These are phyloP conservation scores for Scheffersomyces stipitis DNA, from an alignment of 805 yeast genomes.

Conservation along the genomic window DNA sequence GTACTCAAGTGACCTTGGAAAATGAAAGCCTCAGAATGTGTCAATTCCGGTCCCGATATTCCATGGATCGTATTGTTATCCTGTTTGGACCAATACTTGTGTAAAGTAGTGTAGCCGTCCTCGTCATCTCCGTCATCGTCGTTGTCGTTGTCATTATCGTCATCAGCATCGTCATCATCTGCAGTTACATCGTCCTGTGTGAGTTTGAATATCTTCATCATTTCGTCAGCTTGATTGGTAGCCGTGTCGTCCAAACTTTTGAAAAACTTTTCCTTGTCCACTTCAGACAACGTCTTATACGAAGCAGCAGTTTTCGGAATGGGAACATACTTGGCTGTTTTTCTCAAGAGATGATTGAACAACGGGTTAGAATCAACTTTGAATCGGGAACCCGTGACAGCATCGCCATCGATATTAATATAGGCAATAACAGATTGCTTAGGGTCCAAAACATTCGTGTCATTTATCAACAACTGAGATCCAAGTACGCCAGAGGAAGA, in stretches of 20 bases:
- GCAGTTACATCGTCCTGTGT: neutral
- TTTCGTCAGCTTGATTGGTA: constrained; percentile 1
- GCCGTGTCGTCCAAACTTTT: neutral
- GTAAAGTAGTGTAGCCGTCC: constrained; percentile 25
- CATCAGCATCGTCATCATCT: constrained; percentile 4
- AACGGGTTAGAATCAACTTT: constrained; percentile 34
- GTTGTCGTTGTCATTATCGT: constrained; percentile 12
- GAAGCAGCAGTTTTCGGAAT: constrained; percentile 25
- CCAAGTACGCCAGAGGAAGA: constrained; percentile 35
- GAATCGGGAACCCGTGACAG: constrained; percentile 37
- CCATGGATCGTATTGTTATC: constrained; percentile 31
- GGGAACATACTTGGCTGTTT: constrained; percentile 30
- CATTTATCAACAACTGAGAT: constrained; percentile 21
- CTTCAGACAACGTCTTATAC: constrained; percentile 17
- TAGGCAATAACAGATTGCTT: constrained; percentile 29
- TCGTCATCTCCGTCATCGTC: constrained; percentile 15
- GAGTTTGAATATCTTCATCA: neutral
- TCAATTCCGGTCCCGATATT: constrained; percentile 25
- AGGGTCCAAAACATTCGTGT: constrained; percentile 14
- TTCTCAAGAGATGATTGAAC: constrained; percentile 30
- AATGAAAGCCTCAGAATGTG: constrained; percentile 24
- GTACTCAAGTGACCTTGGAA: constrained; percentile 30
- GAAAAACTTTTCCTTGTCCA: constrained; percentile 1
- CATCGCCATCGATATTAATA: constrained; percentile 40
- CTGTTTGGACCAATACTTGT: constrained; percentile 37